Base-by-base conservation (phyloP, 1,139 yeast genomes). In the Scheffersomyces illinoinensis region DNA sequence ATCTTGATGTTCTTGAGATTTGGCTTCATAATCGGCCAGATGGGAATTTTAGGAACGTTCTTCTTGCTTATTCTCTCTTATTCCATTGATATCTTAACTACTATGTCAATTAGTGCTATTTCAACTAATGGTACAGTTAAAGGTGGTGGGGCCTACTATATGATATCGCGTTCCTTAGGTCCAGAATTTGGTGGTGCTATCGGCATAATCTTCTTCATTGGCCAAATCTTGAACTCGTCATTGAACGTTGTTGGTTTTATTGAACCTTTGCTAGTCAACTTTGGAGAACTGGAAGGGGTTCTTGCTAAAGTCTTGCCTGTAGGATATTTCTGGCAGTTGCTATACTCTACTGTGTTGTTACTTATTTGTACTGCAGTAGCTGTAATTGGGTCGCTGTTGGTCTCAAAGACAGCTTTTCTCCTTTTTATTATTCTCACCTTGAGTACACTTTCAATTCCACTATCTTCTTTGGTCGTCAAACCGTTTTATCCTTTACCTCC, bases 181-280 rank as follows among this genome's bases (percentile, higher is more conserved):
- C 93, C 93, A 2, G 96, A 90, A 67, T 90, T 90, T 71, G 96
- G 96, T 47, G 95, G 95, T 3, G 88, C 95, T 2, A 89, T 90
- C 61, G 96, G 96, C 0, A 77, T 90, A 47, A 89, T 90, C 33
- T 89, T 90, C 69, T 90, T 86, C 67, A 78, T 89, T 58, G 96
- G 96, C 0, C 96, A 90, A 72, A 88, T 89, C 46, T 76, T 90
- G 58, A 90, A 90, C 69, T 82, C 92, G 55, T 86, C 93, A 51
- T 82, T 90, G 81, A 90, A 90, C 67, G 93, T 89, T 56, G 93
- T 90, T 8, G 96, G 96, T 72, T 81, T 89, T 60, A 85, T 89
- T 56, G 96, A 90, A 71, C 95, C 95, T 0, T 70, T 90, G 8
- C 68, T 89, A 61, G 88, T 84, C 61, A 90, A 89, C 69, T 89